Evolutionary conservation across 371 early-diverging fungal genomes (phyloP), one percentile per base, ranked within the genome.

Genomic region (Circinella minor): DNA sequence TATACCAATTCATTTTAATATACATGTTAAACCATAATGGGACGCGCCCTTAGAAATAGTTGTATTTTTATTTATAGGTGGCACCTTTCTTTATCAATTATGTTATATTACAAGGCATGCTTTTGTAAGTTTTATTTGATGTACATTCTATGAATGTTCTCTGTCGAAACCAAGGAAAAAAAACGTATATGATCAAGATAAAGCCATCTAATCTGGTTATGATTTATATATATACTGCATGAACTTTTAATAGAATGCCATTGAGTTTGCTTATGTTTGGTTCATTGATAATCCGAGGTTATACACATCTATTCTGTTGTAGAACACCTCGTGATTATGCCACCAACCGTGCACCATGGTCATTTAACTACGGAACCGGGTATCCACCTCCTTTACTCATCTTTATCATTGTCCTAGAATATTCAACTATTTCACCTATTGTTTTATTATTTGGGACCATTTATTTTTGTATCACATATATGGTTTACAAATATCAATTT

Each of bases 401-500:
- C 3, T 94, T 95, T 72, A 89, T 92, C n/a, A 92, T 96, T 65
- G 92, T 93, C 17, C 70, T 96, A 67, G 89, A 91, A 17, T 98
- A 98, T 77, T 91, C 94, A 27, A 89, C 90, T n/a, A 92, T 96
- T 37, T 87, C 91, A 59, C 98, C 98, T 0, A 71, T 97, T 17
- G 92, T 96, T 27, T 80, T 96, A 27, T 68, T 92, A 0, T 93
- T 95, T 73, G 94, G 94, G 5, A 79, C 88, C 0, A 49, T 92
- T 3, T 97, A 93, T 75, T 98, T 91, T 77, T 83, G 84, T 15
- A 80, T 93, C 20, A 91, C 90, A 6, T 93, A 91, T 54, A 71
- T 96, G 27, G 91, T 96, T 13, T 93, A 90, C 87, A 98, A 98
- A 77, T 92, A 95, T 74, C 89, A 91, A 70, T 83, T 93, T 27